These are phyloP conservation scores for Acacia confusa DNA, from an alignment of 306 rosid genomes.

Conservation along the genomic window DNA sequence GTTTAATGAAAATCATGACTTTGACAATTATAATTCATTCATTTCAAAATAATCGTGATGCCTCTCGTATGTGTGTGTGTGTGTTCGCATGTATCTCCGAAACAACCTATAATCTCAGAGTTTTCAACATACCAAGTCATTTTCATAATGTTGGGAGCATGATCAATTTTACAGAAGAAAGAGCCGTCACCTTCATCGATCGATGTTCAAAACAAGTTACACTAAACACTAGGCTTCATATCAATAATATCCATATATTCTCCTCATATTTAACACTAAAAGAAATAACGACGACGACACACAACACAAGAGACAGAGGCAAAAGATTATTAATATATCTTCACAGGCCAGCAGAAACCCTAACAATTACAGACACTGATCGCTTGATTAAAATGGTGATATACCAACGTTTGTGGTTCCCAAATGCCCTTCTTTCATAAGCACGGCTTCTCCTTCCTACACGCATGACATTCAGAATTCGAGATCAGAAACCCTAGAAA, in stretches of 20 bases:
- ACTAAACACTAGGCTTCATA: neutral
- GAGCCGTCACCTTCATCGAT: neutral
- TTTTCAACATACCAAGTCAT: no score
- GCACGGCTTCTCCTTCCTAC: slow-evolving; percentile 81
- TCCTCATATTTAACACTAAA: neutral
- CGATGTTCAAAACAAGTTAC: neutral
- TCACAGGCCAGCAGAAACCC: slow-evolving; percentile 12
- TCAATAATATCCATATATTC: neutral
- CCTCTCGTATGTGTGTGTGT: no score
- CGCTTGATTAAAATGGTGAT: slow-evolving; percentile 58
- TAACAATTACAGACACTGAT: neutral
- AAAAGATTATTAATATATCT: neutral
- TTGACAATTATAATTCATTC: no score
- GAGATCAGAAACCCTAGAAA: slow-evolving; percentile 36
- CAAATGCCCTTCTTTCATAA: slow-evolving; percentile 70
- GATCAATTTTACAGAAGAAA: neutral
- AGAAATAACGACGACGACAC: neutral
- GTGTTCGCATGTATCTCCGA: no score
- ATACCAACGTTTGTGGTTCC: slow-evolving; percentile 64
- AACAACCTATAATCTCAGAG: no score
- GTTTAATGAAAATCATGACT: no score
- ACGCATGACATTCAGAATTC: slow-evolving; percentile 19
- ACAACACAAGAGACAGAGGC: slow-evolving; percentile 21
- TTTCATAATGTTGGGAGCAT: neutral
- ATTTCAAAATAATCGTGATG: no score